phyloP scores from a whole-genome alignment of 108 stramenopile species.

The Fistulifera pelliculosa region DNA sequence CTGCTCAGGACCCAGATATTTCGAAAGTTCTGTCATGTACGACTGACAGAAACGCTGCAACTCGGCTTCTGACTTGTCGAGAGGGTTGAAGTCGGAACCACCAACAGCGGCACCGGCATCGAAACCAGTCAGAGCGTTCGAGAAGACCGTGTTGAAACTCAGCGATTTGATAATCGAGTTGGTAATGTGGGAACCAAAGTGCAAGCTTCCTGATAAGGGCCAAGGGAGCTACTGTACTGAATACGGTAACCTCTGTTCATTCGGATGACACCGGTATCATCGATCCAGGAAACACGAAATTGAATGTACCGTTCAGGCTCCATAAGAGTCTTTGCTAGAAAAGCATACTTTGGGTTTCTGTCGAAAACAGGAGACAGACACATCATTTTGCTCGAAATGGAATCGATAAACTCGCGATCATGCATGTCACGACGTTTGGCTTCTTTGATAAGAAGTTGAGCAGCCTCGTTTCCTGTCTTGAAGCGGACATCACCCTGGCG shows the following conservation, averaged over 20 bases:
- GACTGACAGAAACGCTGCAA: conserved; percentile 96
- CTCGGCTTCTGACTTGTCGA: conserved; percentile 90
- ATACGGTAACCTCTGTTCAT: conserved; percentile 83
- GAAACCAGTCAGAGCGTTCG: conserved; percentile 88
- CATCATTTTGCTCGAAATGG: conserved; percentile 59
- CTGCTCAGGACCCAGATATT: conserved; percentile 91
- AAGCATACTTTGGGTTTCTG: conserved; percentile 91
- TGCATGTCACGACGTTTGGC: conserved; percentile 83
- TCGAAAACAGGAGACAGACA: conserved; percentile 89
- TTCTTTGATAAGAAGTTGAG: conserved; percentile 78
- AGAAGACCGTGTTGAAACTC: conserved; percentile 81
- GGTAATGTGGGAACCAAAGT: conserved; percentile 83
- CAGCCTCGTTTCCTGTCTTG: conserved; percentile 89
- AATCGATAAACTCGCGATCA: conserved; percentile 79
- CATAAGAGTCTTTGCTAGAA: conserved; percentile 89
- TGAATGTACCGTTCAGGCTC: conserved; percentile 85
- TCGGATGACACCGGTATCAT: conserved; percentile 72
- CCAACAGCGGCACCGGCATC: conserved; percentile 88
- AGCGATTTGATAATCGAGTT: conserved; percentile 58
- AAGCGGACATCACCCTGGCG: conserved; percentile 89
- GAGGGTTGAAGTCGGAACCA: conserved; percentile 93
- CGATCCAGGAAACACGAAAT: conserved; percentile 88
- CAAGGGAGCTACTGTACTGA: conserved; percentile 84
- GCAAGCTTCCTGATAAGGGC: conserved; percentile 89
- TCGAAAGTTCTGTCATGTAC: conserved; percentile 94